Base-by-base conservation (phyloP, 2,329 filamentous ascomycete species). In the Dothideomycetes sp. region DNA sequence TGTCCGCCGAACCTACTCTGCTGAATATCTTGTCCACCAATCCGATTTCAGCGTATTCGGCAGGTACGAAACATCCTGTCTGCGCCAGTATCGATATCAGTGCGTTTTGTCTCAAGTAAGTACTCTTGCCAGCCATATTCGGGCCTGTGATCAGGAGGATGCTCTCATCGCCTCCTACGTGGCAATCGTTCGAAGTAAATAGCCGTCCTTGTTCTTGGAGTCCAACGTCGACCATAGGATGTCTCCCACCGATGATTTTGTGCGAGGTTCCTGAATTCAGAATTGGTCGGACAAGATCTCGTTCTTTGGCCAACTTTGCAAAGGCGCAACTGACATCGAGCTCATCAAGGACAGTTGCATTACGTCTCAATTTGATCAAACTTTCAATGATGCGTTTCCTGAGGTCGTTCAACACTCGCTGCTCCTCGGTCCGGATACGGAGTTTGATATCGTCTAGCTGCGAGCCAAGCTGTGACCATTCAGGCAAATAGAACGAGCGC, bases 51-150 rank as follows among this genome's bases (percentile, higher is more conserved):
- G 86, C 89, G 58, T 85, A 84, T 17, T 81, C 75, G 1, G 91
- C 91, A 0, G 91, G 91, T 1, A 98, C 89, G 60, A 88, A 96
- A 47, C 82, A 88, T 9, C 91, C 91, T 2, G 86, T 80, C 63
- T 98, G 91, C 2, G 91, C 89, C 11, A 98, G 74, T 47, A 98
- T 85, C 1, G 85, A 87, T 51, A 96, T 93, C 37, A 98, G 72
- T 2, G 91, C 91, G 60, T 94, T 96, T 54, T 98, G 93, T 1
- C 91, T 82, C 4, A 98, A 70, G 56, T 94, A 98, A 0, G 91
- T 98, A 58, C 82, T 89, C 64, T 98, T 98, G 33, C 91, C 91
- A 1, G 82, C 91, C 91, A 98, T 98, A 63, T 98, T 98, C n/a
- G 91, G 91, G 0, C 91, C 77, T 7, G 76, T 81, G 48, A 80